Evolutionary conservation across 192 early-diverging fungal species (phyloP).

Genomic region (Umbelopsis vinacea): DNA sequence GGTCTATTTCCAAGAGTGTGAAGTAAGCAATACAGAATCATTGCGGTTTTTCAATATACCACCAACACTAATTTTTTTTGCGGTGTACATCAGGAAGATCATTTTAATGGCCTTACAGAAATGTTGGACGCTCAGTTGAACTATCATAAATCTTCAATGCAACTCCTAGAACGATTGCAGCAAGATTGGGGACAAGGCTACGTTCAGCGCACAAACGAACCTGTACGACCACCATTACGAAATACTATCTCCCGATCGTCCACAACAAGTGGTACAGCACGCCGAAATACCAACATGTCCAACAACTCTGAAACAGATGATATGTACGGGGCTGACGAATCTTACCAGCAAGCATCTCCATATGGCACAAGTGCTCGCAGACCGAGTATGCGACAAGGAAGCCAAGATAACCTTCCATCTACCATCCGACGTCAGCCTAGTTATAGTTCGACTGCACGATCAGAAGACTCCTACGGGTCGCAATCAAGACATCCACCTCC

Average conservation of each 20-base stretch:
- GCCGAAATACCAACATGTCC: not conserved
- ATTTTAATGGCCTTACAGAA: constrained; percentile 31
- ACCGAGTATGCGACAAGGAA: constrained; percentile 1
- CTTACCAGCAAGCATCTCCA: not conserved
- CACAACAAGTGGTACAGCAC: not conserved
- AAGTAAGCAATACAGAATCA: constrained; percentile 66
- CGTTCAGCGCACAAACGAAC: not conserved
- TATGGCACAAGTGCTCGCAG: not conserved
- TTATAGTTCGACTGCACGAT: not conserved
- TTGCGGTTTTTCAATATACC: not conserved
- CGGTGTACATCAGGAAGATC: constrained; percentile 29
- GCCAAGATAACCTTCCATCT: constrained; percentile 1
- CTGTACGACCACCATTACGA: not conserved
- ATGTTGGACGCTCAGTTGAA: constrained; percentile 40
- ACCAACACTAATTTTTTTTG: not conserved
- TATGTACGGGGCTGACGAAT: not conserved
- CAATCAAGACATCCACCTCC: not conserved
- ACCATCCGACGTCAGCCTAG: constrained; percentile 2
- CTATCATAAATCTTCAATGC: constrained; percentile 27
- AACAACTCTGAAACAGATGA: not conserved
- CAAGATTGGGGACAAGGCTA: constrained; percentile 19
- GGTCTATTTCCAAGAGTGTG: constrained; percentile 80
- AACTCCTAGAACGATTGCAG: constrained; percentile 20
- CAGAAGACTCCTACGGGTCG: not conserved
- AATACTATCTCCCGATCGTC: constrained; percentile 2